Evolutionary conservation across 306 rosid genomes (phyloP).

Genomic region (Ceratonia siliqua): DNA sequence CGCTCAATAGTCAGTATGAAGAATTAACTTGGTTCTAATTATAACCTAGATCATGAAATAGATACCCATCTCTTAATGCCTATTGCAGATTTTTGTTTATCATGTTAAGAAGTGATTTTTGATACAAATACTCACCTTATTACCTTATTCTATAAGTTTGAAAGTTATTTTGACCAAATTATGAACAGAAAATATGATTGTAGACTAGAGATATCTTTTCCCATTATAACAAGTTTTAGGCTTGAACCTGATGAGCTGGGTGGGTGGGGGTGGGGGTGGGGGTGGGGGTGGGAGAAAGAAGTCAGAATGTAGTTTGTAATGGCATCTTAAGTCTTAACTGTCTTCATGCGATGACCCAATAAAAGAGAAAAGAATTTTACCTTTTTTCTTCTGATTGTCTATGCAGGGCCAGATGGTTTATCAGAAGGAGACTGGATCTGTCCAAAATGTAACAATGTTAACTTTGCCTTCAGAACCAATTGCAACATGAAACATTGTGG

Average conservation of each 20-base stretch:
- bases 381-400: slow-evolving; percentile 11
- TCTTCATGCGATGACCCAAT: neutral
- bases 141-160: neutral
- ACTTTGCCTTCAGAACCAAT: slow-evolving; percentile 57
- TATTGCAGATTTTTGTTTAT: neutral
- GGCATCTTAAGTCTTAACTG: too few species aligned
- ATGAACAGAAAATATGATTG: neutral
- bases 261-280: too few species aligned
- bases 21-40: neutral
- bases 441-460: slow-evolving; percentile 51
- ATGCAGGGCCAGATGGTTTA: slow-evolving; percentile 49
- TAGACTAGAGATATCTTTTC: neutral
- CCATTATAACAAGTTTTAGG: neutral
- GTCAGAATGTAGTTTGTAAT: neutral
- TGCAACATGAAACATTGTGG: slow-evolving; percentile 65
- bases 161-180: too few species aligned
- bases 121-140: neutral
- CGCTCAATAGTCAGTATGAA: neutral
- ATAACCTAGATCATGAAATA: neutral
- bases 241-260: too few species aligned
- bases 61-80: neutral
- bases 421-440: slow-evolving; percentile 54
- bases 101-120: neutral
- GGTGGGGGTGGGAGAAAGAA: neutral
- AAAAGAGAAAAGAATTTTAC: neutral